Base-by-base conservation (phyloP, 2,329 filamentous ascomycete genomes). In the Penicillium glabrum region DNA sequence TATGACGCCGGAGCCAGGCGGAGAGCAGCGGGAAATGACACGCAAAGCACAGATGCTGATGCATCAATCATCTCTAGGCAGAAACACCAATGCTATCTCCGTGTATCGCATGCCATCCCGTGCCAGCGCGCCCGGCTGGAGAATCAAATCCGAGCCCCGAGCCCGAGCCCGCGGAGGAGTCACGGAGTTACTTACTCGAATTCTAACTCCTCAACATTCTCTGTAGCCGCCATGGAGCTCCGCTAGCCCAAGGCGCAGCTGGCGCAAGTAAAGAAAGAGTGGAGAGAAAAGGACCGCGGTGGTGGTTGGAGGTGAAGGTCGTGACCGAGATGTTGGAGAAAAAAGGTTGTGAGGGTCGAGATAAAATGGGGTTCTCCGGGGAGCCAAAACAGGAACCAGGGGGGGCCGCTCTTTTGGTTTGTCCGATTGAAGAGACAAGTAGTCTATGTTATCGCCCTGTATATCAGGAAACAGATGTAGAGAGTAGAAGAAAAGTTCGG, bases 161-260 rank as follows among this genome's bases (percentile, higher is more conserved):
- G 16, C n/a, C 19, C 46, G 21, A 50, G 14, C 23, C 47, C 33
- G 47, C 47, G 47, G 47, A 50, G 47, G 16, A 51, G 37, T 43
- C 27, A 39, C 54, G 37, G 54, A 51, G 46, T 27, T n/a, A 75
- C 77, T 61, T 75, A 80, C 77, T 80, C 78, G 61, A 70, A 80
- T 67, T 80, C 78, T 63, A 78, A 69, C 56, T 66, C 76, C 51
- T 73, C 67, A 53, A 77, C 68, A 55, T 77, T 72, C 62, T 78
- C 75, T 61, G 73, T 59, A 59, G 63, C 61, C 64, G 75, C 75
- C 76, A 78, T 78, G 64, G 67, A 73, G 69, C 71, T 71, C 61
- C 52, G 59, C 61, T 66, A 69, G 67, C 68, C 72, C 67, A 57
- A 64, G 63, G 60, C 65, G 67, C 69, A 73, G 73, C 70, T 64